Conservation (phyloP, 2,329 filamentous ascomycete species). For the Colletotrichum sp. region DNA sequence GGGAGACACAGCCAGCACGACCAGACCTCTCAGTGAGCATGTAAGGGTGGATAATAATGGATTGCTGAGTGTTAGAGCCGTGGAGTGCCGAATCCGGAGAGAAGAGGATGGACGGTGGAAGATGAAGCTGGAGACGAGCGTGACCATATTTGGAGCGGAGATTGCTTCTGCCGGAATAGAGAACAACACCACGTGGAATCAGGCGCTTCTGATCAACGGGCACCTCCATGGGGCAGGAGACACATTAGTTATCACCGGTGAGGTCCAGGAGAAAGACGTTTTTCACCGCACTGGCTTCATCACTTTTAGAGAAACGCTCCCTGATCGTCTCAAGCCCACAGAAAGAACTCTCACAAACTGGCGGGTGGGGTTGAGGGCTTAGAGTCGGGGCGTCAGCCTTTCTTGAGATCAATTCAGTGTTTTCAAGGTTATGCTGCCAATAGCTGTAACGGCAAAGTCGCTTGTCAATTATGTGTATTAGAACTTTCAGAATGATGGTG, state of each 20-base stretch:
- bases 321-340: neutral
- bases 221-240: neutral
- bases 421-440: accelerated
- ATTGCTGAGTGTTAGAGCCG: accelerated
- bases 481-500: neutral
- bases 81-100: neutral
- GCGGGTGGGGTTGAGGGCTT: accelerated
- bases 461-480: accelerated
- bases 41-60: accelerated
- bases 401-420: accelerated
- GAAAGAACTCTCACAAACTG: neutral
- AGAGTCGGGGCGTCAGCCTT: accelerated
- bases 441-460: neutral
- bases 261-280: neutral
- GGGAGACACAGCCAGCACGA: neutral
- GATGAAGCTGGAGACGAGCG: neutral
- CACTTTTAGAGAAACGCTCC: neutral
- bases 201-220: neutral
- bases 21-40: neutral
- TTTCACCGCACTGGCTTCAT: neutral
- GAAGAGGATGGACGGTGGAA: neutral
- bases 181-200: neutral
- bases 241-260: neutral
- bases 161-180: neutral
- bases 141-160: neutral